Evolutionary conservation across 306 rosid species (phyloP).

Genomic region (Trifolium repens): DNA sequence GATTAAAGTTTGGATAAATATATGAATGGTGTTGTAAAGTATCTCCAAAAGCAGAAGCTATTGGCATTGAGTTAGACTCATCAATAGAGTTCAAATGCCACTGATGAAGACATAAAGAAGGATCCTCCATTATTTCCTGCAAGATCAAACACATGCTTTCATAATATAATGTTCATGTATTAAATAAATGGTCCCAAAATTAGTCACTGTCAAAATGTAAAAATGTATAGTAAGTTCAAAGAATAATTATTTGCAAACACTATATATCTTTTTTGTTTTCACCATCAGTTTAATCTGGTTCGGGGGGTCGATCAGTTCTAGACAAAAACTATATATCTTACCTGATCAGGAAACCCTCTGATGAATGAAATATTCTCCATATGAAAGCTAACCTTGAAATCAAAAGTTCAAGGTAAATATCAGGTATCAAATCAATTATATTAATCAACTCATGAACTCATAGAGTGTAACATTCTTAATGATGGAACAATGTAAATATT

Average conservation of each 20-base stretch:
- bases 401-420: constrained; percentile 36
- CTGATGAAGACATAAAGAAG: constrained; percentile 52
- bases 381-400: constrained; percentile 34
- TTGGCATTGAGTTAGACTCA: constrained; percentile 60
- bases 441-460: constrained; percentile 1
- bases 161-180: background rate
- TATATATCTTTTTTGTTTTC: background rate
- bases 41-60: constrained; percentile 66
- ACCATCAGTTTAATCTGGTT: too few species aligned
- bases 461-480: constrained; percentile 7
- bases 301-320: too few species aligned
- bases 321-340: constrained; percentile 40
- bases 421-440: constrained; percentile 18
- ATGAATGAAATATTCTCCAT: constrained; percentile 77
- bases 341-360: constrained; percentile 65
- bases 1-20: constrained; percentile 51
- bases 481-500: background rate
- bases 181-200: background rate
- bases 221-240: background rate
- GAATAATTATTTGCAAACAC: constrained; percentile 8
- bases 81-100: constrained; percentile 67
- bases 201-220: background rate
- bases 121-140: constrained; percentile 71
- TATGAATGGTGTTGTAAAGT: constrained; percentile 58
- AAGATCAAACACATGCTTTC: constrained; percentile 27